Conservation (phyloP, 169 alveolate species). For the Cryptosporidium xiaoi region DNA sequence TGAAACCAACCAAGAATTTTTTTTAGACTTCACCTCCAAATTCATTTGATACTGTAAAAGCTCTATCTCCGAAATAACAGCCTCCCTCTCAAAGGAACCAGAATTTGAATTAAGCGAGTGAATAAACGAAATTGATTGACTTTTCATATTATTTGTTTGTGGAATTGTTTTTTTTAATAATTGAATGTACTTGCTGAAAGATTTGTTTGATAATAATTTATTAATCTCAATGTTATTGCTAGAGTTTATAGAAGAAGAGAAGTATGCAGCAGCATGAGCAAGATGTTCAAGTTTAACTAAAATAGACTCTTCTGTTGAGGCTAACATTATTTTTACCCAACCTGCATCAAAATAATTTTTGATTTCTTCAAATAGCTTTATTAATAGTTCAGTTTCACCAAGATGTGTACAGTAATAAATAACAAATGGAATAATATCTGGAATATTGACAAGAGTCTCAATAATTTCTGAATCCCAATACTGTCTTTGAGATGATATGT, state of each 20-base stretch:
- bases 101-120: slow-evolving; percentile 31
- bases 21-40: slow-evolving; percentile 38
- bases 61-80: slow-evolving; percentile 61
- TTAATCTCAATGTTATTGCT: slow-evolving; percentile 20
- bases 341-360: slow-evolving; percentile 69
- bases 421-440: slow-evolving; percentile 68
- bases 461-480: slow-evolving; percentile 63
- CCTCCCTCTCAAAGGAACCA: slow-evolving; percentile 67
- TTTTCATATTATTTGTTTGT: slow-evolving; percentile 9
- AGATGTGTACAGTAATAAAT: slow-evolving; percentile 48
- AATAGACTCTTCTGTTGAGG: slow-evolving; percentile 26
- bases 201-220: slow-evolving; percentile 42
- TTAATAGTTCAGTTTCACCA: slow-evolving; percentile 51
- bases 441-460: slow-evolving; percentile 47
- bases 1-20: slow-evolving; percentile 48
- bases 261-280: slow-evolving; percentile 74
- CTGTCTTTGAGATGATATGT: slow-evolving; percentile 32
- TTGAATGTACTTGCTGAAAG: slow-evolving; percentile 17
- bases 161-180: slow-evolving; percentile 37
- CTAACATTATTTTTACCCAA: slow-evolving; percentile 67
- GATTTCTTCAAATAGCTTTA: slow-evolving; percentile 58
- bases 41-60: slow-evolving; percentile 71
- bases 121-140: slow-evolving; percentile 55
- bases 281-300: slow-evolving; percentile 39
- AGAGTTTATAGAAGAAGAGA: slow-evolving; percentile 53